Conservation (phyloP, 208 protist species). For the Trypanosoma theileri region DNA sequence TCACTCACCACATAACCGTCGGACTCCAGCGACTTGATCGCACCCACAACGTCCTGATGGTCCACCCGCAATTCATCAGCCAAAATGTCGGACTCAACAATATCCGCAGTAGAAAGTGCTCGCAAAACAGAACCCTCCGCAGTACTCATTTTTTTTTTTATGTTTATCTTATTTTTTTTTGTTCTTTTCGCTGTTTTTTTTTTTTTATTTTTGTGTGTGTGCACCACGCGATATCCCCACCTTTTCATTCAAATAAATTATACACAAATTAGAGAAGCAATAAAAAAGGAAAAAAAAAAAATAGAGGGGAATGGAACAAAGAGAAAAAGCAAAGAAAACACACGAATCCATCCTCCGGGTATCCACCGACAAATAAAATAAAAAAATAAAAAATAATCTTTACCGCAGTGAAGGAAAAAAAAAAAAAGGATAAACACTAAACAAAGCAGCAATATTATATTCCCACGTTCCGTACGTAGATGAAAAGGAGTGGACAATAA, state of each 20-base stretch:
- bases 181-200: too few species aligned
- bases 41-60: slow-evolving; percentile 90
- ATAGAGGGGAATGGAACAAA: not conserved
- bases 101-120: slow-evolving; percentile 36
- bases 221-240: not conserved
- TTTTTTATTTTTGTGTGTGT: not conserved
- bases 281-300: slow-evolving; percentile 15
- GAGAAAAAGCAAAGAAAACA: too few species aligned
- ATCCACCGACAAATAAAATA: too few species aligned
- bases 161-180: too few species aligned
- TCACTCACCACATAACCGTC: slow-evolving; percentile 75
- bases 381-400: too few species aligned
- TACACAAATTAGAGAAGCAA: not conserved
- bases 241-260: not conserved
- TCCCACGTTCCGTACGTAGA: not conserved
- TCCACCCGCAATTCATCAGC: slow-evolving; percentile 52
- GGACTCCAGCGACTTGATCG: slow-evolving; percentile 88
- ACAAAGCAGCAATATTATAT: not conserved
- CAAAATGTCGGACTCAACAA: slow-evolving; percentile 57
- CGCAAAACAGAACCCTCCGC: slow-evolving; percentile 25
- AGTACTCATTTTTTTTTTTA: slow-evolving; percentile 16
- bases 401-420: not conserved
- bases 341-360: too few species aligned
- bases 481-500: not conserved
- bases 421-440: not conserved